A percentile compares a stretch with the other conserved stretches of the same genome.
These are phyloP conservation scores for Pichia sp. DNA, from an alignment of 1,139 yeast genomes.

Conservation along the genomic window DNA sequence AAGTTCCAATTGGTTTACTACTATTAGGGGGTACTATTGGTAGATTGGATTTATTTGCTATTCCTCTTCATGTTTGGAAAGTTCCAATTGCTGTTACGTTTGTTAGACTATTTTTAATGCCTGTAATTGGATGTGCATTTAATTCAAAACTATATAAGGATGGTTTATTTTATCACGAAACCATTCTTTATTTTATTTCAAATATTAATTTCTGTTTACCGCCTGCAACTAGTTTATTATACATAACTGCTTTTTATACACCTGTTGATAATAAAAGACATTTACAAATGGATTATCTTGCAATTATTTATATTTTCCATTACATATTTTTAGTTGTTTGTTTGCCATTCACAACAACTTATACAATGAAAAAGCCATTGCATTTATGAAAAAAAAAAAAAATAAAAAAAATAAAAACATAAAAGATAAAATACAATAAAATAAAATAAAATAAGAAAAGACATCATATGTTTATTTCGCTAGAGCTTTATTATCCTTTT, in stretches of 20 bases:
- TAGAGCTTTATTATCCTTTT: background rate
- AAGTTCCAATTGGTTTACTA: constrained; percentile 79
- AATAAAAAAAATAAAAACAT: too few relatives aligned
- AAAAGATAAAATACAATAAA: too few relatives aligned
- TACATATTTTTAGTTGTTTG: constrained; percentile 55
- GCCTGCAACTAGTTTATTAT: constrained; percentile 76
- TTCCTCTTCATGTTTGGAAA: constrained; percentile 72
- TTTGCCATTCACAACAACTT: constrained; percentile 61
- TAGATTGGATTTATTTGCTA: constrained; percentile 49
- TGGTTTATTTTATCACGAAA: constrained; percentile 51
- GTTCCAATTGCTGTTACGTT: constrained; percentile 40
- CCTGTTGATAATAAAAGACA: constrained; percentile 55
- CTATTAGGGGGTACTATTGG: constrained; percentile 83
- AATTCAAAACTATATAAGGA: constrained; percentile 39
- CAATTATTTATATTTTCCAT: constrained; percentile 62
- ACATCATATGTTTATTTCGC: too few relatives aligned
- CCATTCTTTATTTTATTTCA: constrained; percentile 59
- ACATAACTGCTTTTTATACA: constrained; percentile 76
- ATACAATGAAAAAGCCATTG: constrained; percentile 39
- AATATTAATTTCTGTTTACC: constrained; percentile 75
- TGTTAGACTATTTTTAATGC: constrained; percentile 46
- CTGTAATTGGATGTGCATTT: constrained; percentile 57
- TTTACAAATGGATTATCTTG: constrained; percentile 76
- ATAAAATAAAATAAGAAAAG: too few relatives aligned
- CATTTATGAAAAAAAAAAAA: background rate